Conservation (phyloP, 306 rosid genomes). For the Cucurbita argyrosperma region DNA sequence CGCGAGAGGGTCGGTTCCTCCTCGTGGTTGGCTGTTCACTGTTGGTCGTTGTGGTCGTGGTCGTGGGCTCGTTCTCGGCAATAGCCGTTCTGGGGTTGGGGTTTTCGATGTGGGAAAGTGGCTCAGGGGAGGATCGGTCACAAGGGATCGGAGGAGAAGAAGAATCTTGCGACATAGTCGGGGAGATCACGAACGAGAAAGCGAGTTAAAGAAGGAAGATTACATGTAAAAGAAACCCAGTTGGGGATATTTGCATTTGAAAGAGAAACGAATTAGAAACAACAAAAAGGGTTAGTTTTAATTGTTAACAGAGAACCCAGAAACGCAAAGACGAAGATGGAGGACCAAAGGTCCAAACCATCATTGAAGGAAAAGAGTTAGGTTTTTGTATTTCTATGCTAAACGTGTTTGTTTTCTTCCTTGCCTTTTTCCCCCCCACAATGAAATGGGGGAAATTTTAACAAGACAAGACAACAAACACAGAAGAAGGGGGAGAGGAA, state of each 20-base stretch:
- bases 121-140: conserved; percentile 49
- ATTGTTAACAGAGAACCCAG: conserved; percentile 14
- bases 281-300: conserved; percentile 8
- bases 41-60: conserved; percentile 5
- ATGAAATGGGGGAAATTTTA: neutral
- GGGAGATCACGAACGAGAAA: conserved; percentile 36
- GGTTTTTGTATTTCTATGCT: conserved; percentile 8
- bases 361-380: conserved; percentile 7
- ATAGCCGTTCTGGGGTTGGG: conserved; percentile 16
- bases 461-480: conserved; percentile 1
- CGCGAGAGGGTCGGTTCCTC: conserved; percentile 87
- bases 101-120: conserved; percentile 7
- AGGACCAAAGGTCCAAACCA: conserved; percentile 56
- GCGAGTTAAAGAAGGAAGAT: conserved; percentile 37
- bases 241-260: conserved; percentile 34
- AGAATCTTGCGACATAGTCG: conserved; percentile 51
- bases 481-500: neutral
- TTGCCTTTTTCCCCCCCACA: neutral
- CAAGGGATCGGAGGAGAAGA: conserved; percentile 41
- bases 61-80: conserved; percentile 27
- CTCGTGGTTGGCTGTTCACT: conserved; percentile 23
- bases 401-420: conserved; percentile 1
- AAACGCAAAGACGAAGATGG: conserved; percentile 6
- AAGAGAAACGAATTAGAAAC: conserved; percentile 7
- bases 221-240: conserved; percentile 39